Base-by-base conservation (phyloP, 108 stramenopile species). In the Phaeodactylum tricornutum region DNA sequence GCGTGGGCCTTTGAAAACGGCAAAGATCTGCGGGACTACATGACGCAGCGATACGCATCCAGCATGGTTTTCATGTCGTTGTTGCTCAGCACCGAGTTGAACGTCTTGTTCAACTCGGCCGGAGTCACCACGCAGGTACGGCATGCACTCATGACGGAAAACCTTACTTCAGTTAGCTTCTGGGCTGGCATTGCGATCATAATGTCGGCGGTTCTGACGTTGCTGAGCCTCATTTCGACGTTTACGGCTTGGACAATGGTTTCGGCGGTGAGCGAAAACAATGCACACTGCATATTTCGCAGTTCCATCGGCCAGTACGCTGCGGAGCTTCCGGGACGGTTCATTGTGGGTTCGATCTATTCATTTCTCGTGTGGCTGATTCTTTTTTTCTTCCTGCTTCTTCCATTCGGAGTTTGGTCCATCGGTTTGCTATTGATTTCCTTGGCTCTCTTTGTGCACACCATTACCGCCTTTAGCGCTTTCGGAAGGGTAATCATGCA, bases 51-150 rank as follows among this genome's bases (percentile, higher is more conserved):
- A 21, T 79, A 73, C 42, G 64, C 74, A 1, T 48, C 44, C 31
- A 70, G 57, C 43, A 83, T 83, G 81, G 74, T 78, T 20, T 77
- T 83, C 60, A 69, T 83, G 76, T 78, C 74, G 9, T 49, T 83
- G 1, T 35, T 83, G 37, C 53, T 83, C 6, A 62, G 64, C 0
- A 70, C 81, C 0, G 68, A 75, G 35, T 55, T 78, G 6, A 36
- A 30, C 7, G 65, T 79, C 4, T 47, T 83, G 0, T 78, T 78
- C 68, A 78, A 69, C 24, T 62, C 66, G 15, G 53, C 69, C 30
- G 40, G 17, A 27, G 55, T 77, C 0, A 65, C 71, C 1, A 57
- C 61, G 1, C 8, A 63, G 9, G 63, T 76, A 8, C 60, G 77
- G 14, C 41, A 55, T 11, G 47, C 66, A 32, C 62, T 78, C 23